A percentile compares a stretch with the other conserved stretches of the same genome.
Evolutionary conservation across 257 asterid genomes (phyloP).

Genomic region (Forsythia viridissima): DNA sequence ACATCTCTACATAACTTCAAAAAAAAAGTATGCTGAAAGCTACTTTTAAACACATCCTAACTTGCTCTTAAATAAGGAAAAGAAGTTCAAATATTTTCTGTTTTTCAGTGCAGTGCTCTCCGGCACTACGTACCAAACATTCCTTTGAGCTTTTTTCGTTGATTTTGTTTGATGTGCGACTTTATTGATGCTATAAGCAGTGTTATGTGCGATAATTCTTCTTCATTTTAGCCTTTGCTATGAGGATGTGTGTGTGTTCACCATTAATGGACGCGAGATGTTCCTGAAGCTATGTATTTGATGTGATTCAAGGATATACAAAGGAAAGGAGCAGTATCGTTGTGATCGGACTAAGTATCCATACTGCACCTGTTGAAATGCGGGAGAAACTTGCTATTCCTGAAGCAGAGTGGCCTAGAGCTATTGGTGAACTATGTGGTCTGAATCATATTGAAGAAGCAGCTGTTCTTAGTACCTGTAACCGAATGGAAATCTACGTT

Average conservation of each 20-base stretch:
- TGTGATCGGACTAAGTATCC: slow-evolving; percentile 82
- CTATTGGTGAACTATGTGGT: slow-evolving; percentile 78
- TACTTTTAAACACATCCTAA: neutral
- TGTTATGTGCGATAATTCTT: neutral
- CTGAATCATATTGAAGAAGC: slow-evolving; percentile 95
- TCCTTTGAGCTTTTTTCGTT: neutral
- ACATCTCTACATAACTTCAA: neutral
- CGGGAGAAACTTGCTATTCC: slow-evolving; percentile 93
- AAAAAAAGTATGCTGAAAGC: neutral
- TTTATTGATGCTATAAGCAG: neutral
- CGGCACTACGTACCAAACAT: neutral
- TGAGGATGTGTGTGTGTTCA: neutral
- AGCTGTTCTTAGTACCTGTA: slow-evolving; percentile 95
- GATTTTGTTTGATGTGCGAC: neutral
- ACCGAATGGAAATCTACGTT: slow-evolving; percentile 90
- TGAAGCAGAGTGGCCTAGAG: slow-evolving; percentile 96
- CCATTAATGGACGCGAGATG: neutral
- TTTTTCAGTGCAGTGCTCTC: neutral
- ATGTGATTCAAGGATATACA: slow-evolving; percentile 61
- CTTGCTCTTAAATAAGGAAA: neutral
- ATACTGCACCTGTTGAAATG: slow-evolving; percentile 88
- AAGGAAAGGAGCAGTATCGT: slow-evolving; percentile 91
- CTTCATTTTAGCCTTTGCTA: neutral
- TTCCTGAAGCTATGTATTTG: slow-evolving; percentile 6
- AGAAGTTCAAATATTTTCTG: neutral